Percentiles rank a stretch among this genome's conserved stretches.
Conservation (phyloP, 2,329 filamentous ascomycete species). For the Fusarium goolgardi region DNA sequence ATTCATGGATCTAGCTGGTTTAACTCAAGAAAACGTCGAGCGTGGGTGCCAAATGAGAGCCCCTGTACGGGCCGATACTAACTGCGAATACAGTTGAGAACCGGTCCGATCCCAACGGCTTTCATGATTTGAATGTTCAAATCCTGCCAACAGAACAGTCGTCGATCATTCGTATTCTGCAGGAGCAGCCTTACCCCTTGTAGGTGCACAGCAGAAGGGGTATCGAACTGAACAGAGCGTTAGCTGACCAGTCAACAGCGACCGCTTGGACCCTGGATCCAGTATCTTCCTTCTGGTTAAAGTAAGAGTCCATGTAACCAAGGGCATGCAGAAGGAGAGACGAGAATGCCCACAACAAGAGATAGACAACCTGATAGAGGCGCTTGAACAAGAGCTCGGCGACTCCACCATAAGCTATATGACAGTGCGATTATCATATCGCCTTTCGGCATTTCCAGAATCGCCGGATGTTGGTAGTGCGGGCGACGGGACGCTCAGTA, state of each 20-base stretch:
- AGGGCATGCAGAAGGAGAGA: slow-evolving; percentile 13
- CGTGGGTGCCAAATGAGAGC: slow-evolving; percentile 30
- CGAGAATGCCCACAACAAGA: slow-evolving; percentile 51
- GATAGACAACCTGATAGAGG: slow-evolving; percentile 68
- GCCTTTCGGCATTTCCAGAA: slow-evolving; percentile 66
- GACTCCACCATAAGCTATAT: slow-evolving; percentile 62
- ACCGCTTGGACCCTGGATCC: slow-evolving; percentile 56
- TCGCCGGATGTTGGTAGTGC: slow-evolving; percentile 40
- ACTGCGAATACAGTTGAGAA: slow-evolving; percentile 44
- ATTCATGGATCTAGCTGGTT: slow-evolving; percentile 8
- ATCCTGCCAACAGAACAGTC: slow-evolving; percentile 57
- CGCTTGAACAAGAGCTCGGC: slow-evolving; percentile 68
- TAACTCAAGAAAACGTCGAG: slow-evolving; percentile 32
- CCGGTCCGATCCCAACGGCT: slow-evolving; percentile 58
- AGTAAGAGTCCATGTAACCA: slow-evolving; percentile 51
- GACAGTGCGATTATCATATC: slow-evolving; percentile 64
- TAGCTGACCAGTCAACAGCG: slow-evolving; percentile 50
- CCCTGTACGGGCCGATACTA: slow-evolving; percentile 11
- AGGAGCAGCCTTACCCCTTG: slow-evolving; percentile 58
- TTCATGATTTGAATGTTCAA: slow-evolving; percentile 62
- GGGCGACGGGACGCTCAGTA: slow-evolving; percentile 53
- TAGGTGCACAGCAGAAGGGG: slow-evolving; percentile 44
- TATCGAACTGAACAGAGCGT: not conserved
- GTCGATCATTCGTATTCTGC: slow-evolving; percentile 60
- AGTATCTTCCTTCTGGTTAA: slow-evolving; percentile 63